Evolutionary conservation across 2,329 filamentous ascomycete species (phyloP), one percentile per base, ranked within the genome.

Genomic region (Sporothrix schenckii): DNA sequence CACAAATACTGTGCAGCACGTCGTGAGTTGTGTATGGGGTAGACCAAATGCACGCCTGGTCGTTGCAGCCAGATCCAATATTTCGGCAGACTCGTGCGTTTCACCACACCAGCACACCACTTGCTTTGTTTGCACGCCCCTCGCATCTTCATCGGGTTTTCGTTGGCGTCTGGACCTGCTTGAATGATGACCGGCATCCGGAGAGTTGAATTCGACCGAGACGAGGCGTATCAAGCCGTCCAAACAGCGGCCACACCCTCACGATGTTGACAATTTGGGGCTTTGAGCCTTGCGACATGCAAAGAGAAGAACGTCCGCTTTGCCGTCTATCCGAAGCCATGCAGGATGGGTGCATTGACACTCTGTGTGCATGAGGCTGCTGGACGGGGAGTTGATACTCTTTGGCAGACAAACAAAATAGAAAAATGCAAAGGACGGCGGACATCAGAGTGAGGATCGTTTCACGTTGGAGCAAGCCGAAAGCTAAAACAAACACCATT

Each of bases 291-390:
- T 9, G 34, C 1, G 34, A 34, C 34, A 34, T 4, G 1, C 34
- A 34, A 34, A 27, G 58, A n/a, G 39, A 61, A 7, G 56, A 21
- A 63, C 39, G 58, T 19, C 14, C 21, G 24, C 14, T 4, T 58
- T 63, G 58, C 39, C 58, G 58, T 24, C 58, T 27, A 63, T 47
- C 58, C 58, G 58, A 6, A 63, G 21, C n/a, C 39, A 47, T 47
- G 21, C 47, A 39, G 39, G 39, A 24, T 11, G 39, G 58, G 39
- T 10, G 34, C 44, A 39, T 21, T 34, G 56, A 41, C 30, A 6
- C 27, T 60, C 34, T 14, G 53, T n/a, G n/a, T 53, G 50, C 50
- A 53, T n/a, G 7, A 53, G n/a, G 44, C 13, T 13, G 41, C 11
- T 47, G 13, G 44, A 14, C 44, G 44, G 4, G 27, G 27, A 30